Base-by-base conservation (phyloP, 176 grass and related monocot species). In the Coix lacrymajobi region DNA sequence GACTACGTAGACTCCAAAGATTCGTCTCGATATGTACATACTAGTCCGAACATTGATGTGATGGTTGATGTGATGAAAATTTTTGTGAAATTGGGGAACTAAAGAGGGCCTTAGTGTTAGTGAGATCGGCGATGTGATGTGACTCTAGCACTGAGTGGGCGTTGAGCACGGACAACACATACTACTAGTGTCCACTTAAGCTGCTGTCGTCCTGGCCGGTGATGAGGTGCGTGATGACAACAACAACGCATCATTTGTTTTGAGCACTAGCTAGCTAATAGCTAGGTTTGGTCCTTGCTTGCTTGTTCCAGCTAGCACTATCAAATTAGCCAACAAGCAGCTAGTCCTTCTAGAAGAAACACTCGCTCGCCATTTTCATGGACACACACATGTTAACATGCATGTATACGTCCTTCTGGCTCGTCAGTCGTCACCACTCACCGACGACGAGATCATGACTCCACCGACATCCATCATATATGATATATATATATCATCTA, bases 171-270 rank as follows among this genome's bases (percentile, higher is more conserved):
- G 56, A 77, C 36, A 29, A 62, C n/a, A 62, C 36, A 43, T 2
- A 78, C 36, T 2, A 78, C 36, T 77, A 41, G 75, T 78, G 75
- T 62, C 56, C 56, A 78, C 56, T 78, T 43, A 75, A 54, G 7
- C 6, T 46, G 52, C n/a, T 62, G 75, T 17, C 52, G 71, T 43
- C 56, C n/a, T 71, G 40, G 40, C 6, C 69, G 40, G 39, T 71
- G 40, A 26, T 29, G 31, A 34, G 32, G 8, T 20, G 39, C 28
- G 52, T 56, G 52, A 61, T 5, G 24, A 61, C 24, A 28, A 24
- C 67, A 70, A 43, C 70, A 73, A 32, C 44, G 28, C 28, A 74
- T 74, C 52, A 73, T 52, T 73, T 48, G 44, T 51, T 51, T 51
- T 51, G 6, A 54, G 2, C 51, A 22, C 7, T 54, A 54, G 20